phyloP scores from a whole-genome alignment of 2,329 filamentous ascomycete species.

The Drechmeria coniospora region DNA sequence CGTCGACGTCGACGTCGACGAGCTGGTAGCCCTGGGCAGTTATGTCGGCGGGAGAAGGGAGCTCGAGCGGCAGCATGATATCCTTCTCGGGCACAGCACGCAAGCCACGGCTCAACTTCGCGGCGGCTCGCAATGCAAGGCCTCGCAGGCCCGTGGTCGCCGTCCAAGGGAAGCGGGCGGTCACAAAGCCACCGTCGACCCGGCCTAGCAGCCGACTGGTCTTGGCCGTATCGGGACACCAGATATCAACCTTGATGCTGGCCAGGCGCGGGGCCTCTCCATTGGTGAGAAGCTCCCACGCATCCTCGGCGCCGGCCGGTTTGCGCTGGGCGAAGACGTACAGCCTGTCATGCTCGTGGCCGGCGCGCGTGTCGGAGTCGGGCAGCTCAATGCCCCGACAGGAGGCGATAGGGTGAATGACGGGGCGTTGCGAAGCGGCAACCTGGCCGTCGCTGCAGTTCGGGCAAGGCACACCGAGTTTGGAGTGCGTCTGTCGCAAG shows the following conservation, averaged over 20 bases:
- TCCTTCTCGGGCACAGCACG: conserved; percentile 42
- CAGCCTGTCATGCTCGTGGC: conserved; percentile 65
- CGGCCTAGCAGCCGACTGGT: conserved; percentile 33
- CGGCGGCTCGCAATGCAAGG: conserved; percentile 25
- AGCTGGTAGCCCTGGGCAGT: conserved; percentile 42
- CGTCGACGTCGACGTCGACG: conserved; percentile 42
- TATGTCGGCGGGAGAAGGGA: conserved; percentile 42
- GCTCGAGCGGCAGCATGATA: conserved; percentile 49
- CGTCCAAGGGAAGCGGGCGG: conserved; percentile 52
- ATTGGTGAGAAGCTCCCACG: conserved; percentile 59
- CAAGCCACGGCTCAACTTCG: conserved; percentile 35
- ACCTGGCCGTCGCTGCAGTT: conserved; percentile 18
- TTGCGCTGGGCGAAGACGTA: conserved; percentile 61
- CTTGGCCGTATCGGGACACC: conserved; percentile 50
- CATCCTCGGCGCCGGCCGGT: conserved; percentile 8
- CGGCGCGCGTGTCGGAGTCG: conserved; percentile 46
- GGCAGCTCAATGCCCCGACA: conserved; percentile 63
- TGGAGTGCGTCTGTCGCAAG: conserved; percentile 37
- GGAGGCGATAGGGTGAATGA: conserved; percentile 72
- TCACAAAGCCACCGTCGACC: conserved; percentile 41
- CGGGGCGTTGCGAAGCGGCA: conserved; percentile 42
- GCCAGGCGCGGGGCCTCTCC: conserved; percentile 56
- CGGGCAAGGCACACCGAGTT: conserved; percentile 24
- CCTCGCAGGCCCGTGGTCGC: conserved; percentile 33
- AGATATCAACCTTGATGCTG: conserved; percentile 50